Conservation (phyloP, 1,284 basidiomycete genomes). For the Coniferiporia weirii region DNA sequence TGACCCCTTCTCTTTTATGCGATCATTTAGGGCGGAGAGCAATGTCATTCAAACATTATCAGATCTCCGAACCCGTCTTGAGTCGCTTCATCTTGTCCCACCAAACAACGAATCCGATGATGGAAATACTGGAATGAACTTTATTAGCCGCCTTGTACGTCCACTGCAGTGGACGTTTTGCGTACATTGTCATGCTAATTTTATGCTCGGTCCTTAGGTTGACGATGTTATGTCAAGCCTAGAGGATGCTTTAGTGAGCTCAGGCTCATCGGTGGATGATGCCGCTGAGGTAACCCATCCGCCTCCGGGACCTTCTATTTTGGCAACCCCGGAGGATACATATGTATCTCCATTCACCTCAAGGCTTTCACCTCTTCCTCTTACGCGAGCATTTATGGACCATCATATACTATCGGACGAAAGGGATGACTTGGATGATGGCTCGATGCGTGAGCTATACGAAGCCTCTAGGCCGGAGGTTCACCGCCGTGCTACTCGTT, state of each 20-base stretch:
- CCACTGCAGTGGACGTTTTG: neutral
- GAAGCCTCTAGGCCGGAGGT: neutral
- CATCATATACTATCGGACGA: slow-evolving; percentile 4
- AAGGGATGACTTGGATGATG: neutral
- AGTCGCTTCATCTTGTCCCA: neutral
- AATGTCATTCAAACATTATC: neutral
- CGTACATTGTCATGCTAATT: neutral
- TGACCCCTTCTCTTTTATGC: neutral
- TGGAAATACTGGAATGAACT: neutral
- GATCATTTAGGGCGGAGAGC: neutral
- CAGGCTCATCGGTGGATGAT: neutral
- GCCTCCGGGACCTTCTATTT: slow-evolving; percentile 3
- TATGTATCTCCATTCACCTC: neutral
- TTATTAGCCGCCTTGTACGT: slow-evolving; percentile 7
- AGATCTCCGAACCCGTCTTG: neutral
- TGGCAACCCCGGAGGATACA: neutral
- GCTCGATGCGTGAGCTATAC: neutral
- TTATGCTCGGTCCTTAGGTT: neutral
- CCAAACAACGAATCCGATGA: neutral
- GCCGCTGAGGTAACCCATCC: neutral
- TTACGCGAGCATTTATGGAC: slow-evolving; percentile 17
- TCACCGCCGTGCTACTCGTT: neutral
- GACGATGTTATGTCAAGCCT: slow-evolving; percentile 3
- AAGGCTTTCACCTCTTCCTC: slow-evolving; percentile 5
- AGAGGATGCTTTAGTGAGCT: neutral